Base-by-base conservation (phyloP, 2,329 filamentous ascomycete species). In the Corinectria fuckeliana region DNA sequence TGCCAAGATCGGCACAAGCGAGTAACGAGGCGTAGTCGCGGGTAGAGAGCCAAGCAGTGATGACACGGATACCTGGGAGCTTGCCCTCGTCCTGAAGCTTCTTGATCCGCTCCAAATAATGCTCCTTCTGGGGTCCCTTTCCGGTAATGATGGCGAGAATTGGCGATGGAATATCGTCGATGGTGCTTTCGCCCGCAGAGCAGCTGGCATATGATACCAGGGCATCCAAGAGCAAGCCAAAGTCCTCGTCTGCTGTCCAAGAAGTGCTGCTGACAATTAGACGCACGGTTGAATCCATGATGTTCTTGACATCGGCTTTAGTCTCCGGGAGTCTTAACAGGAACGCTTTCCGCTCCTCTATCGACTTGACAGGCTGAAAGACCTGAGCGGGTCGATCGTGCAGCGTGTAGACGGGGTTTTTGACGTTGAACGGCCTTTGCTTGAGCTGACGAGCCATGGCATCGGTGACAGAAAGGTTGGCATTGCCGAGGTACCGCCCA, bases 161-260 rank as follows among this genome's bases (percentile, higher is more conserved):
- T 0, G 93, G 92, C 0, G 88, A 77, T 0, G 80, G 73, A 3
- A 68, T 53, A 38, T 71, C 66, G 6, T 57, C 51, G 18, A 63
- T 50, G 55, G 72, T 56, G 84, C 87, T 4, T 82, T 76, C 5
- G 74, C 72, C 41, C 16, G 72, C 54, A 14, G 73, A 56, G 10
- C 73, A 64, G 36, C 80, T 77, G 1, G 91, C 91, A 72, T 97
- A 97, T 7, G 79, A 76, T 10, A 91, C 87, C 0, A 99, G 81
- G 0, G 93, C 93, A 50, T 93, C 88, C 4, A 99, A 88, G 2
- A 99, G 83, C 4, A 99, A 77, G 1, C 88, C 89, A 74, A 99
- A 98, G 75, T 99, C 94, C 75, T 99, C 95, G 71, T 99, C 95
- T 0, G 93, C 87, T 0, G 95, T 99, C 95, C 95, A 99, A 10